A percentile compares a stretch with the other conserved stretches of the same genome.
Conservation (phyloP, 805 yeast species). For the Saturnispora zaruensis region DNA sequence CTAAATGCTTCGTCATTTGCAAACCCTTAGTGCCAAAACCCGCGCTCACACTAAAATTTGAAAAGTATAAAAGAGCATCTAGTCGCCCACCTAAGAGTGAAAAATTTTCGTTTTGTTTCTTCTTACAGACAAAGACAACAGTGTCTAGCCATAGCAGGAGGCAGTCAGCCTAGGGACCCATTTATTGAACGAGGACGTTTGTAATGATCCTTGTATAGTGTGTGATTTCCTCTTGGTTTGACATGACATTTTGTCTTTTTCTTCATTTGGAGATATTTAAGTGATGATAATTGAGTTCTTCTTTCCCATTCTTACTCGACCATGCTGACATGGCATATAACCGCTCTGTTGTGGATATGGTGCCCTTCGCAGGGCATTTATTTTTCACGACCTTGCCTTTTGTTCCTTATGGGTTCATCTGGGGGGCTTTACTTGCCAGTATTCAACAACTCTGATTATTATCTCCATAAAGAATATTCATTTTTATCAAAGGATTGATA, state of each 20-base stretch:
- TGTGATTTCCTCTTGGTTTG: neutral
- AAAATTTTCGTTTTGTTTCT: neutral
- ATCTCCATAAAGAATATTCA: neutral
- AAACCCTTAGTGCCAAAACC: neutral
- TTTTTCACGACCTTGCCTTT: slow-evolving; percentile 27
- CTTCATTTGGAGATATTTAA: neutral
- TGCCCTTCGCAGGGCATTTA: slow-evolving; percentile 23
- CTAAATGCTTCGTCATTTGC: neutral
- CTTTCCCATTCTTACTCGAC: slow-evolving; percentile 92
- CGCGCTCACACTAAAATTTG: neutral
- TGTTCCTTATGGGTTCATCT: slow-evolving; percentile 24
- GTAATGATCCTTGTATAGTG: neutral
- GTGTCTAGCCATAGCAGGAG: neutral
- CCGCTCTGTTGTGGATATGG: slow-evolving; percentile 29
- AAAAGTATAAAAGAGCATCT: neutral
- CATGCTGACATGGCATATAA: slow-evolving; percentile 81
- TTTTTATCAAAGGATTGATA: neutral
- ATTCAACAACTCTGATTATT: slow-evolving; percentile 50
- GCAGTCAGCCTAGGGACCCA: neutral
- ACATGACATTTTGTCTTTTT: neutral
- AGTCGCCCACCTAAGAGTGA: neutral
- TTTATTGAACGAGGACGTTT: neutral
- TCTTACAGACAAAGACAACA: neutral
- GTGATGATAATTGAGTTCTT: slow-evolving; percentile 47
- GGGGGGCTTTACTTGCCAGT: slow-evolving; percentile 81